These are phyloP conservation scores for Bocquillonia castaneifolia DNA, from an alignment of 441 rosid species.

Conservation along the genomic window DNA sequence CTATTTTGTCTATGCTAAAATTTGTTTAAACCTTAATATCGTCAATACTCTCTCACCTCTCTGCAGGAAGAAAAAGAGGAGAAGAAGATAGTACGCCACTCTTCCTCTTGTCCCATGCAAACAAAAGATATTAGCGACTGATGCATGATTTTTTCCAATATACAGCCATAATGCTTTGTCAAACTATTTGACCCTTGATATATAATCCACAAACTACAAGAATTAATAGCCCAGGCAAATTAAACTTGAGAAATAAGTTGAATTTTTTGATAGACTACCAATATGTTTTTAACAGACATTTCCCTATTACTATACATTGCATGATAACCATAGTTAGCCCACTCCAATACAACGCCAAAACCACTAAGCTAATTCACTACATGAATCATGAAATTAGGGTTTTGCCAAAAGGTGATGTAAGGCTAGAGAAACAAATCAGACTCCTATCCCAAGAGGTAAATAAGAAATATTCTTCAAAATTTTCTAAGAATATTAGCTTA, in stretches of 20 bases:
- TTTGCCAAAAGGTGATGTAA: background rate
- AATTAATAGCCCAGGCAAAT: background rate
- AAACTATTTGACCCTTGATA: background rate
- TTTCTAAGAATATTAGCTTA: background rate
- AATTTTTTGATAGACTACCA: background rate
- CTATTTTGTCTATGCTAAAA: background rate
- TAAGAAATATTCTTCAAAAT: background rate
- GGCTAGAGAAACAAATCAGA: background rate
- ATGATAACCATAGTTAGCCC: constrained; percentile 1
- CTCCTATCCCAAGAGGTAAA: background rate
- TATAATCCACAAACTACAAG: background rate
- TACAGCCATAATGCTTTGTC: background rate
- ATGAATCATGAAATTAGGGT: background rate
- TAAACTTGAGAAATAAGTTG: background rate
- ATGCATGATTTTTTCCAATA: background rate
- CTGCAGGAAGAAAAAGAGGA: background rate
- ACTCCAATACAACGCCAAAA: background rate
- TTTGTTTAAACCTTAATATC: background rate
- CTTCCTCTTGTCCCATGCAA: background rate
- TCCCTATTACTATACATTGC: background rate
- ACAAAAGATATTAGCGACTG: background rate
- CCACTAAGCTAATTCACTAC: background rate
- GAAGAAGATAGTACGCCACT: background rate
- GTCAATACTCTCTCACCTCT: background rate
- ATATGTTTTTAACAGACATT: background rate